Percentiles rank a stretch among this genome's conserved stretches.
These are phyloP conservation scores for Spatholobus suberectus DNA, from an alignment of 306 rosid genomes.

Conservation along the genomic window DNA sequence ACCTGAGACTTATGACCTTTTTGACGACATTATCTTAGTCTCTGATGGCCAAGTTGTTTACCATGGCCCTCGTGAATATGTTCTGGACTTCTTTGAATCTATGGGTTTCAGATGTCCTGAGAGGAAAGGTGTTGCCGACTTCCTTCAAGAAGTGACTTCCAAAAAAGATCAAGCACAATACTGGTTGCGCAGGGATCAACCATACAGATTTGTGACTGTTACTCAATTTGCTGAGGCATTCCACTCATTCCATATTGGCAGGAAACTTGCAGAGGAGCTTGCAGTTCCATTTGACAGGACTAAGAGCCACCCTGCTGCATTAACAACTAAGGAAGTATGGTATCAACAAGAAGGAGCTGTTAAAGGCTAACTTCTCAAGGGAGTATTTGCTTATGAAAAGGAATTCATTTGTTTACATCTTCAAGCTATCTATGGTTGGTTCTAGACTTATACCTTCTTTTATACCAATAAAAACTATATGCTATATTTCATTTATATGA, in stretches of 20 bases:
- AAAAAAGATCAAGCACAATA: slow-evolving; percentile 69
- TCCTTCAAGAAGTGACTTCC: slow-evolving; percentile 69
- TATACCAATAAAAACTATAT: background rate
- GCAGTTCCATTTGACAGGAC: slow-evolving; percentile 55
- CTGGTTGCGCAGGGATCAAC: slow-evolving; percentile 52
- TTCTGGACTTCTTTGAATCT: slow-evolving; percentile 53
- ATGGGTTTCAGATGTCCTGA: slow-evolving; percentile 65
- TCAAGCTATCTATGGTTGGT: slow-evolving; percentile 54
- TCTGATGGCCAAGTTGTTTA: slow-evolving; percentile 65
- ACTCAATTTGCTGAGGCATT: slow-evolving; percentile 58
- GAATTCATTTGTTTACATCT: slow-evolving; percentile 55
- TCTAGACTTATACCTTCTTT: background rate
- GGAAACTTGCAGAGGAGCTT: slow-evolving; percentile 45
- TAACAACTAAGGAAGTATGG: slow-evolving; percentile 55
- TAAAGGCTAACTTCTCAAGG: slow-evolving; percentile 63
- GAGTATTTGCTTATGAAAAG: slow-evolving; percentile 64
- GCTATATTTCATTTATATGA: background rate
- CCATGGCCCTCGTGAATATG: slow-evolving; percentile 62
- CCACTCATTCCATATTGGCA: slow-evolving; percentile 55
- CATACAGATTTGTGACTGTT: slow-evolving; percentile 50
- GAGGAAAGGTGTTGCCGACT: slow-evolving; percentile 68
- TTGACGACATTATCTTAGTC: slow-evolving; percentile 64
- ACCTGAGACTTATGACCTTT: slow-evolving; percentile 66
- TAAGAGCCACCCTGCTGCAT: slow-evolving; percentile 61
- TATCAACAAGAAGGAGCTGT: slow-evolving; percentile 48